Evolutionary conservation across 2,329 filamentous ascomycete genomes (phyloP).

Genomic region (Fusarium sp.): DNA sequence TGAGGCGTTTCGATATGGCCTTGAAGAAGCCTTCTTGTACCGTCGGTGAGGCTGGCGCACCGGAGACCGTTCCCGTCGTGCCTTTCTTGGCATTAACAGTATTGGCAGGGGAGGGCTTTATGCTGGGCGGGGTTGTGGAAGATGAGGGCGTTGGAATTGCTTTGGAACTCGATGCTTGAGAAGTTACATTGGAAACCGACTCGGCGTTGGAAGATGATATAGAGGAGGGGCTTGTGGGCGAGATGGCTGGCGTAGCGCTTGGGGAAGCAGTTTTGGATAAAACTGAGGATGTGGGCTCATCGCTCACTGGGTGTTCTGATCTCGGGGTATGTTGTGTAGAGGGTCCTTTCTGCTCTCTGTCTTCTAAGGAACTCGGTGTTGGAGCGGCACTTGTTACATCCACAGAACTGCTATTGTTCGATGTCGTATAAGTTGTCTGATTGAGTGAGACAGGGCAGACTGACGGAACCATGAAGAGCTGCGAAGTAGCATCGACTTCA

Average conservation of each 20-base stretch:
- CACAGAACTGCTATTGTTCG: constrained; percentile 3
- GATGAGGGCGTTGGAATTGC: constrained; percentile 17
- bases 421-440: neutral
- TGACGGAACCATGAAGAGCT: constrained; percentile 14
- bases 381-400: constrained; percentile 6
- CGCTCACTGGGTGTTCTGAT: constrained; percentile 14
- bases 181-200: constrained; percentile 14
- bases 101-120: constrained; percentile 31
- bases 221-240: constrained; percentile 31
- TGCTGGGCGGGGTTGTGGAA: constrained; percentile 7
- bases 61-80: constrained; percentile 43
- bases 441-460: constrained; percentile 26
- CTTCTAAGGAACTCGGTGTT: constrained; percentile 5
- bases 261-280: constrained; percentile 22
- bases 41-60: constrained; percentile 68
- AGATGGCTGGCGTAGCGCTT: constrained; percentile 27
- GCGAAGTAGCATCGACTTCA: constrained; percentile 4
- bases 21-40: constrained; percentile 99
- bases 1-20: constrained; percentile 90
- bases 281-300: constrained; percentile 28
- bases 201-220: constrained; percentile 28
- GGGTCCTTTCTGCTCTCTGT: constrained; percentile 20
- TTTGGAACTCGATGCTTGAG: constrained; percentile 24
- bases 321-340: constrained; percentile 18
- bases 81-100: constrained; percentile 44